A percentile compares a stretch with the other conserved stretches of the same genome.
Conservation (phyloP, 129 eudicot species). For the Ambrosia artemisiifolia region DNA sequence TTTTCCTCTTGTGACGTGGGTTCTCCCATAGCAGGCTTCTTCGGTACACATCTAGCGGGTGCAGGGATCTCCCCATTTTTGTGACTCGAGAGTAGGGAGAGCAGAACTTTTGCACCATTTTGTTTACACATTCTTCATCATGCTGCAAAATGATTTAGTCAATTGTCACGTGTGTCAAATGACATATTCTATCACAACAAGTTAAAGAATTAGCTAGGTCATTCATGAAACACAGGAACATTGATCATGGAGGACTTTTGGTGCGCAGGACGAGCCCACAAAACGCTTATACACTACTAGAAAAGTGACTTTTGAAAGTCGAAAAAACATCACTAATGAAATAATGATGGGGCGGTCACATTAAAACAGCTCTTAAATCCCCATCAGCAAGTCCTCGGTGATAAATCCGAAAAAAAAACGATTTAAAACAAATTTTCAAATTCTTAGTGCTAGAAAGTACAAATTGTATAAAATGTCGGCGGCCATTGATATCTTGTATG, state of each 20-base stretch:
- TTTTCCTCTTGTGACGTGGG: slow-evolving; percentile 30
- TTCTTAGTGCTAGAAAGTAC: too few relatives aligned
- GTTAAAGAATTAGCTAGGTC: background rate
- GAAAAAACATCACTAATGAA: too few relatives aligned
- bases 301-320: too few relatives aligned
- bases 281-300: too few relatives aligned
- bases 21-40: slow-evolving; percentile 54
- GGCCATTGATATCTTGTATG: too few relatives aligned
- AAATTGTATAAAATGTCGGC: too few relatives aligned
- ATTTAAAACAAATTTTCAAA: too few relatives aligned
- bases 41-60: slow-evolving; percentile 48
- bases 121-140: slow-evolving; percentile 36
- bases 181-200: background rate
- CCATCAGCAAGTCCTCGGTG: too few relatives aligned
- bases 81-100: slow-evolving; percentile 26
- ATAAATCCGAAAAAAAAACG: too few relatives aligned
- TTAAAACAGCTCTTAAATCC: too few relatives aligned
- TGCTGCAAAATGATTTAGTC: slow-evolving; percentile 24
- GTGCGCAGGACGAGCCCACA: too few relatives aligned
- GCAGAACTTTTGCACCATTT: slow-evolving; percentile 47
- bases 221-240: background rate
- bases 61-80: slow-evolving; percentile 40
- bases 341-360: too few relatives aligned
- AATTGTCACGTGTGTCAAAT: background rate
- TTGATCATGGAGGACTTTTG: background rate